Base-by-base conservation (phyloP, 345 rosid genomes). In the Eutrema yunnanense region DNA sequence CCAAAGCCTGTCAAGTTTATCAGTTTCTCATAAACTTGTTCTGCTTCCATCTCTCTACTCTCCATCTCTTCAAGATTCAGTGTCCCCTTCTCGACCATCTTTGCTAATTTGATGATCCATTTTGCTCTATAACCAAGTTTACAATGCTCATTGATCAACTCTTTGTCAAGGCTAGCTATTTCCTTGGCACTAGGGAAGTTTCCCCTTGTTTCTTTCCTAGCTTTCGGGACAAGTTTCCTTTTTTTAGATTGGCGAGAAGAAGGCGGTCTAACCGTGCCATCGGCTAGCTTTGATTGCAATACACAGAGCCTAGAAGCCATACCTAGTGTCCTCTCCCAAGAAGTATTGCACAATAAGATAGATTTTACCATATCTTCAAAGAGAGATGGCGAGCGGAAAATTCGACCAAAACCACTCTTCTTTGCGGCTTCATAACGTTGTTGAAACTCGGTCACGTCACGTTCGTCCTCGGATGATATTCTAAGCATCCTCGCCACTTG, bases 321-420 rank as follows among this genome's bases (percentile, higher is more conserved):
- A 7, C 11, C 9, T 34, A 87, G 48, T 36, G 85, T 75, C 73
- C 77, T 78, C 6, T 40, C 33, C 87, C 85, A 84, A 81, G 65
- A 26, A 73, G 67, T 75, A 44, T 83, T 79, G 58, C 87, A 84
- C 27, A 86, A 81, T 44, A 86, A 84, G 6, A 86, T 37, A 30
- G 84, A 73, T 74, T 86, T 84, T 53, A 86, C 78, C 54, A 74
- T 55, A 76, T 88, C 88, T 75, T 84, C 88, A 51, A 86, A 86
- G 51, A 78, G 79, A 48, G 79, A 55, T 57, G 87, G 83, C 1
- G 90, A 83, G 2, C 90, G 79, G 34, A 88, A 84, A 30, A 83
- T 74, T 36, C 85, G 33, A 41, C 88, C 84, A 1, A 80, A 82
- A 48, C 81, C 79, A 40, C 9, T 65, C 9, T 77, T 51, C 72